phyloP scores from a whole-genome alignment of 1,284 basidiomycete genomes.

The Megacollybia platyphylla region DNA sequence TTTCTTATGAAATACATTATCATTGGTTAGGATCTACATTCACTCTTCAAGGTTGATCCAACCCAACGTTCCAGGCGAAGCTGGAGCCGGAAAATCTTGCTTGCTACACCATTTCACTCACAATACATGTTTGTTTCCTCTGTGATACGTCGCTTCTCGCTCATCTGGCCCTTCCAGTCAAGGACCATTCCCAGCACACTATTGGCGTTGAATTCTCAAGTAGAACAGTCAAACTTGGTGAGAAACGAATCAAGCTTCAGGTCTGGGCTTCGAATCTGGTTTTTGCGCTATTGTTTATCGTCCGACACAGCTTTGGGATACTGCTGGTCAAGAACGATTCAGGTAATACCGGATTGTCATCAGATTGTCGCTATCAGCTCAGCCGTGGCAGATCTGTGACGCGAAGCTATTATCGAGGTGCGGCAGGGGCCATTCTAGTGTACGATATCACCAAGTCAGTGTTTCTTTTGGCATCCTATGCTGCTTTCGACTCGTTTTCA shows the following conservation, averaged over 20 bases:
- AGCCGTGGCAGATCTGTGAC: conserved; percentile 70
- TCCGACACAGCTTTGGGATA: conserved; percentile 77
- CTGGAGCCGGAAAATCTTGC: conserved; percentile 94
- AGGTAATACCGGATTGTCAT: conserved; percentile 27
- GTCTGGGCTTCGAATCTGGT: conserved; percentile 26
- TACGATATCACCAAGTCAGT: conserved; percentile 92
- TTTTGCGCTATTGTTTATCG: conserved; percentile 9
- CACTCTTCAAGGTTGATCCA: conserved; percentile 5
- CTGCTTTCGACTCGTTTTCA: conserved; percentile 14
- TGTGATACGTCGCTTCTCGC: conserved; percentile 2
- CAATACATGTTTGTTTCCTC: conserved; percentile 65
- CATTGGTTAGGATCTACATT: conserved; percentile 49
- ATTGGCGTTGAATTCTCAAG: conserved; percentile 96
- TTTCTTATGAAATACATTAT: conserved; percentile 97
- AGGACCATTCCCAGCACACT: conserved; percentile 93
- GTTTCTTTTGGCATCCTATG: conserved; percentile 3
- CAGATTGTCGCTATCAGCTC: conserved; percentile 2
- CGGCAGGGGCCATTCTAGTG: conserved; percentile 88
- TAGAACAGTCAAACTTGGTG: conserved; percentile 77
- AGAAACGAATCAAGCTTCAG: conserved; percentile 91
- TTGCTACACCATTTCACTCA: conserved; percentile 92
- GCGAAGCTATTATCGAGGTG: conserved; percentile 91
- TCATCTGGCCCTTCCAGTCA: conserved; percentile 44
- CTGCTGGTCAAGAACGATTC: conserved; percentile 93
- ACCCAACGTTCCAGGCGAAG: conserved; percentile 56